These are phyloP conservation scores for Mariannaea sp. DNA, from an alignment of 2,329 filamentous ascomycete genomes.

Conservation along the genomic window DNA sequence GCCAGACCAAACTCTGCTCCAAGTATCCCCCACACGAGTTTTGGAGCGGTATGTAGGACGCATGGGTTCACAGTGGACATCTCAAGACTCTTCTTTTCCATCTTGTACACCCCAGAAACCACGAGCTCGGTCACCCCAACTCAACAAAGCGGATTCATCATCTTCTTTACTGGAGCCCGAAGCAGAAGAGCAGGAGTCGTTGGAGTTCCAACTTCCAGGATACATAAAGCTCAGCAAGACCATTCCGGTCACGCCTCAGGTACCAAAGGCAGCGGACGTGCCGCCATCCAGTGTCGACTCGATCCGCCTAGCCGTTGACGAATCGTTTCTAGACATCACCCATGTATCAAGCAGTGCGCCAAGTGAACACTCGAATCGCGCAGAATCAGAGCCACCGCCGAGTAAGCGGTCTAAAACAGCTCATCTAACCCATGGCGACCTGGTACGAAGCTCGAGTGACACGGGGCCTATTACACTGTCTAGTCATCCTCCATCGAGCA, in stretches of 20 bases:
- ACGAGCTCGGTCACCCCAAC: neutral
- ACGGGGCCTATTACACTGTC: constrained; percentile 28
- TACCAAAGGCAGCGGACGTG: neutral
- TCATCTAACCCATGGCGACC: constrained; percentile 20
- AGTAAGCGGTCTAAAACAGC: constrained; percentile 36
- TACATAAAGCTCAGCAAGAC: constrained; percentile 16
- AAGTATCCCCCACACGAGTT: constrained; percentile 54
- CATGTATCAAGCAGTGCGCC: constrained; percentile 42
- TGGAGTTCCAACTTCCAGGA: neutral
- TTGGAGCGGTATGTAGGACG: constrained; percentile 54
- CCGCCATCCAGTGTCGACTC: constrained; percentile 11
- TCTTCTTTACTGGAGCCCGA: constrained; percentile 35
- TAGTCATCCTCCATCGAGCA: constrained; percentile 14
- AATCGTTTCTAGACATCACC: constrained; percentile 35
- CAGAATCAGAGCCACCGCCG: constrained; percentile 41
- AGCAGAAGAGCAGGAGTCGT: constrained; percentile 18
- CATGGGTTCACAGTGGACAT: constrained; percentile 32
- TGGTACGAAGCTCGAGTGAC: constrained; percentile 41
- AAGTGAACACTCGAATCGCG: constrained; percentile 30
- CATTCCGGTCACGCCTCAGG: constrained; percentile 37
- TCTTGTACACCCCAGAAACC: constrained; percentile 16
- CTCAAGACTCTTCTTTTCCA: constrained; percentile 25
- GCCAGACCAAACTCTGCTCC: constrained; percentile 37
- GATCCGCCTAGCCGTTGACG: constrained; percentile 15
- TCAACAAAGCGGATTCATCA: constrained; percentile 22